Evolutionary conservation across 352 stramenopile genomes (phyloP), one percentile per base, ranked within the genome.

Genomic region (Phytophthora lateralis): DNA sequence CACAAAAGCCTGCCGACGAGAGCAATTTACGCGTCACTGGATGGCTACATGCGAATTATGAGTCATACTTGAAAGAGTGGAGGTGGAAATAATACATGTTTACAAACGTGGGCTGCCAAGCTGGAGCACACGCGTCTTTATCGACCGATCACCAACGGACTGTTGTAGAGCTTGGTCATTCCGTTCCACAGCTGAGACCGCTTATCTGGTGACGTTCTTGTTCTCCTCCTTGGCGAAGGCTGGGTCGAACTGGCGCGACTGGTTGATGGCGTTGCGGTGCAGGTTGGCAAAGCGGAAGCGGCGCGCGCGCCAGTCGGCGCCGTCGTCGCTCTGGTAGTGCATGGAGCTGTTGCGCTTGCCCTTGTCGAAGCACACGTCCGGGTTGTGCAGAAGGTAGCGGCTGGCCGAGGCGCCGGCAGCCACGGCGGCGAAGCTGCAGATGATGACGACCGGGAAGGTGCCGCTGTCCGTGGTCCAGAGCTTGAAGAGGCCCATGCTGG

Each of bases 241-340:
- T 8, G 58, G 52, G 55, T 83, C 78, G 61, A 78, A 88, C 66
- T 88, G 75, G 21, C 59, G 76, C 20, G 78, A 88, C 75, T 88
- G 78, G 67, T 88, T 85, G 70, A 86, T 83, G 50, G 74, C 54
- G 64, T 86, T 83, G 63, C 71, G 73, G 47, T 69, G 65, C 45
- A 82, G 65, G 63, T 82, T 82, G 34, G 76, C 73, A 38, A 80
- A 74, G 32, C 68, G 67, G 67, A 85, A 82, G 53, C 76, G 76
- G 32, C 61, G 67, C 52, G 55, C 51, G 41, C 76, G 76, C 73
- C 72, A 85, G 32, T 72, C 66, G 4, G 52, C 48, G 27, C 72
- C 72, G n/a, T 66, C 53, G 4, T 76, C 47, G 35, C 52, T 58
- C 45, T 50, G 57, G 66, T 78, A 71, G 54, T 75, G 62, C 62